A percentile compares a stretch with the other conserved stretches of the same genome.
phyloP scores from a whole-genome alignment of 495 filamentous ascomycete species.

The Aspergillus sclerotioniger region DNA sequence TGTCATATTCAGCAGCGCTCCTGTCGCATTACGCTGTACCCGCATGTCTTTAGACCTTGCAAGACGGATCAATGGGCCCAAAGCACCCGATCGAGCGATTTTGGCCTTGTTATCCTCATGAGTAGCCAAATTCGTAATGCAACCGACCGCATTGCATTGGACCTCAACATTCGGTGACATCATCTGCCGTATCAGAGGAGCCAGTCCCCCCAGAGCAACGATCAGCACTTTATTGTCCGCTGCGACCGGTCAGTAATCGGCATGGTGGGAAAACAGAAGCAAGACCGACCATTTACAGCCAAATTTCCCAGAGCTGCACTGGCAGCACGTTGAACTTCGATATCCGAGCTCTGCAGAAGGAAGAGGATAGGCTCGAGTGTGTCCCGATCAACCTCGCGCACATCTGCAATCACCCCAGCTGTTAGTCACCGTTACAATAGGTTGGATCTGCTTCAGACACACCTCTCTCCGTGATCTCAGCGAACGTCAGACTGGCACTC shows the following conservation, averaged over 20 bases:
- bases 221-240: slow-evolving; percentile 97
- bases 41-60: slow-evolving; percentile 99
- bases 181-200: slow-evolving; percentile 96
- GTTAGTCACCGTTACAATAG: slow-evolving; percentile 9
- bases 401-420: slow-evolving; percentile 60
- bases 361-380: slow-evolving; percentile 95
- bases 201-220: slow-evolving; percentile 84
- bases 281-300: slow-evolving; percentile 83
- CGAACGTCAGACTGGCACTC: slow-evolving; percentile 97
- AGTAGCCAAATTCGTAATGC: slow-evolving; percentile 96
- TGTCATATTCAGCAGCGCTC: slow-evolving; percentile 96
- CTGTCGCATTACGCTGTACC: slow-evolving; percentile 95
- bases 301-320: slow-evolving; percentile 95
- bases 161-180: slow-evolving; percentile 98
- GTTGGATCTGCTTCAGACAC: slow-evolving; percentile 25
- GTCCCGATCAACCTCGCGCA: slow-evolving; percentile 89
- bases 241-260: slow-evolving; percentile 51
- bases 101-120: slow-evolving; percentile 99
- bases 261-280: background rate
- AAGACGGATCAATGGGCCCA: slow-evolving; percentile 83
- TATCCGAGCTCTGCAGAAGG: slow-evolving; percentile 89
- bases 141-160: slow-evolving; percentile 97
- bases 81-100: slow-evolving; percentile 90
- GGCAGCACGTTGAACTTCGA: slow-evolving; percentile 94
- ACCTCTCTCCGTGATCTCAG: slow-evolving; percentile 99